Conservation (phyloP, 1,139 yeast species). For the Yamadazyma mexicana region DNA sequence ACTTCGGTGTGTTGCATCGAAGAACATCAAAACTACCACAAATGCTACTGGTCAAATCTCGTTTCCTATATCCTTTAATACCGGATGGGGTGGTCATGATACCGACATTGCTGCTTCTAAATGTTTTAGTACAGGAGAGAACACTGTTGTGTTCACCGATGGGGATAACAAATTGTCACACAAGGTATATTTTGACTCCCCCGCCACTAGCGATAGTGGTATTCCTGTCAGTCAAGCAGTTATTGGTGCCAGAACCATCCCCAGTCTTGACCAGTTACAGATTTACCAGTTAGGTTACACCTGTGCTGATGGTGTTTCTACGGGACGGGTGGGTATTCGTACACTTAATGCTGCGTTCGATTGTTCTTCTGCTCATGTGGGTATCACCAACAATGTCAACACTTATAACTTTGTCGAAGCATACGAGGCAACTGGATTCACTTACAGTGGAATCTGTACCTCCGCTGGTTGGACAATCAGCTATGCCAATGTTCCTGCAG, state of each 20-base stretch:
- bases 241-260: slow-evolving; percentile 14
- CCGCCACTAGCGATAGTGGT: background rate
- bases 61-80: slow-evolving; percentile 29
- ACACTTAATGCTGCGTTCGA: slow-evolving; percentile 17
- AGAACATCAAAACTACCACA: slow-evolving; percentile 13
- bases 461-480: slow-evolving; percentile 11
- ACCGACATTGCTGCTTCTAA: slow-evolving; percentile 22
- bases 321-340: slow-evolving; percentile 25
- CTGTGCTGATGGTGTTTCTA: slow-evolving; percentile 26
- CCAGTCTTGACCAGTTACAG: slow-evolving; percentile 18
- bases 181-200: slow-evolving; percentile 10
- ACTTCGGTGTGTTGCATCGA: slow-evolving; percentile 25
- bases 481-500: slow-evolving; percentile 29
- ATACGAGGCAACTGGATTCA: slow-evolving; percentile 4
- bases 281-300: slow-evolving; percentile 19
- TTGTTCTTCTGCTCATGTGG: slow-evolving; percentile 22
- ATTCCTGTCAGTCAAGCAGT: background rate
- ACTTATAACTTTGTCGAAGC: slow-evolving; percentile 22
- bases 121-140: slow-evolving; percentile 22
- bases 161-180: slow-evolving; percentile 24
- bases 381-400: slow-evolving; percentile 23
- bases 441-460: slow-evolving; percentile 17
- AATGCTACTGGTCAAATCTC: slow-evolving; percentile 23
- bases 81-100: slow-evolving; percentile 22
- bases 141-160: slow-evolving; percentile 28